Conservation (phyloP, 139 green algal genomes). For the Desmodesmus armatus region DNA sequence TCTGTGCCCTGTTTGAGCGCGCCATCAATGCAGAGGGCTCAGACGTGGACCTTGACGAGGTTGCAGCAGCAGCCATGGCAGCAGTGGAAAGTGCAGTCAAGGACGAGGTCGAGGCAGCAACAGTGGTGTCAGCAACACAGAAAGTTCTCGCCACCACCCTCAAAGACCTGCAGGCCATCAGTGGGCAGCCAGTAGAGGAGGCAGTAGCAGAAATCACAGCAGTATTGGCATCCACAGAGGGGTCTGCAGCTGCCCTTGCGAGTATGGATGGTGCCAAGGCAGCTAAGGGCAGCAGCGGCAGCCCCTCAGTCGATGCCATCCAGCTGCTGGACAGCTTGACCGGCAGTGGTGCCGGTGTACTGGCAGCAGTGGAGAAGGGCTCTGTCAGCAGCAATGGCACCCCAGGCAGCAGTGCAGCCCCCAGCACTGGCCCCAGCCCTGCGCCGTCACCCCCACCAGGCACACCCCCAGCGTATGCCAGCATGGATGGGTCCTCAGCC, state of each 20-base stretch:
- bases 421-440: too few species aligned
- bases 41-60: constrained; percentile 46
- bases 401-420: not conserved
- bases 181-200: not conserved
- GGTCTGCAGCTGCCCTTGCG: not conserved
- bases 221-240: constrained; percentile 18
- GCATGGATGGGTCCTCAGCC: too few species aligned
- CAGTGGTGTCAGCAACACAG: constrained; percentile 71
- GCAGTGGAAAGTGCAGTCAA: constrained; percentile 82
- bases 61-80: constrained; percentile 80
- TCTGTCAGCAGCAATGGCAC: not conserved
- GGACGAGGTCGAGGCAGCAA: constrained; percentile 83
- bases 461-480: too few species aligned
- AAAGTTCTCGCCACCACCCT: constrained; percentile 74
- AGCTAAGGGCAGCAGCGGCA: not conserved
- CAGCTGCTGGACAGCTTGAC: constrained; percentile 40
- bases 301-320: constrained; percentile 15
- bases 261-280: not conserved
- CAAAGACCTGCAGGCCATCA: constrained; percentile 63
- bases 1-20: constrained; percentile 46
- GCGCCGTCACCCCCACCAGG: too few species aligned
- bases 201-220: constrained; percentile 18
- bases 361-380: not conserved
- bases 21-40: constrained; percentile 42
- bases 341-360: not conserved